Evolutionary conservation across 768 basidiomycete species (phyloP).

Genomic region (Ramaria rubella): DNA sequence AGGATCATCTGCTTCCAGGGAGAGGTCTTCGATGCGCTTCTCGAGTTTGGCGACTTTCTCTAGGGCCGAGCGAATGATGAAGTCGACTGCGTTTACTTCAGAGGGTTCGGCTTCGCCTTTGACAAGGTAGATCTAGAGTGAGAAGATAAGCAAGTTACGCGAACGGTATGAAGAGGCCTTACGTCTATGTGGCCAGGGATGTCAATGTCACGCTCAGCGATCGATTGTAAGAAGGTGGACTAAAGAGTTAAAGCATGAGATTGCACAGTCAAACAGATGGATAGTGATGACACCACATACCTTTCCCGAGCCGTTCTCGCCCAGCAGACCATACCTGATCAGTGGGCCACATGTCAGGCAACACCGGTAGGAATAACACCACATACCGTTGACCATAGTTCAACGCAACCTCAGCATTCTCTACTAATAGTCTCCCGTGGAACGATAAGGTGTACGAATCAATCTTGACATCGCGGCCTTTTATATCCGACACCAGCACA

Average conservation of each 20-base stretch:
- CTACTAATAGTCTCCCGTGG: constrained; percentile 80
- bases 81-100: constrained; percentile 93
- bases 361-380: too few relatives aligned
- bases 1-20: constrained; percentile 70
- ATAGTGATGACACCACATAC: constrained; percentile 35
- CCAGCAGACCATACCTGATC: constrained; percentile 77
- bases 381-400: constrained; percentile 74
- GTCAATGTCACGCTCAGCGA: constrained; percentile 91
- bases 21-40: constrained; percentile 88
- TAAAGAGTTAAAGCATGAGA: constrained; percentile 23
- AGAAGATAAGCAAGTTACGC: not conserved
- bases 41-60: constrained; percentile 92
- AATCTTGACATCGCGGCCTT: constrained; percentile 96
- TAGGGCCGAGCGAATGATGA: constrained; percentile 87
- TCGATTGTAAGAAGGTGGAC: constrained; percentile 95
- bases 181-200: constrained; percentile 91
- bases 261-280: not conserved
- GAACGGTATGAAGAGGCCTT: constrained; percentile 10
- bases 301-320: constrained; percentile 99
- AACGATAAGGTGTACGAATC: constrained; percentile 93
- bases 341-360: not conserved
- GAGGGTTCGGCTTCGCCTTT: constrained; percentile 93
- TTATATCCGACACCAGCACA: constrained; percentile 86
- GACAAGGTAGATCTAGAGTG: constrained; percentile 92
- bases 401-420: constrained; percentile 62